These are phyloP conservation scores for Infundibulicybe gibba DNA, from an alignment of 768 basidiomycete species.

Conservation along the genomic window DNA sequence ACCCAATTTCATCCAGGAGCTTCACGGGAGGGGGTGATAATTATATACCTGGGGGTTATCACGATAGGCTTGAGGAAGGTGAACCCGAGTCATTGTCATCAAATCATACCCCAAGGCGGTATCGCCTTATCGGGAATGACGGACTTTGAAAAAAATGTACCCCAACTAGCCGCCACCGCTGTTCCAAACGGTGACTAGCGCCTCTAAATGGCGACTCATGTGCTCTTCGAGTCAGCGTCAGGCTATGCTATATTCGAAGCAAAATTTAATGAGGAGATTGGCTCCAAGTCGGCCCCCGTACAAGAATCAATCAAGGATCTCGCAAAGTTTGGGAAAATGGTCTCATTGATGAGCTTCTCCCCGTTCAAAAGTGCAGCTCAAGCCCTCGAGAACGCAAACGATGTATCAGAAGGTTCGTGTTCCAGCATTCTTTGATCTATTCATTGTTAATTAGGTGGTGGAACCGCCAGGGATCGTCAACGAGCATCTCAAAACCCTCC, in stretches of 20 bases:
- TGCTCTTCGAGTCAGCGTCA: slow-evolving; percentile 90
- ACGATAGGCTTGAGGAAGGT: no score
- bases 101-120: not conserved
- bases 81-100: no score
- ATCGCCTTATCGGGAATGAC: slow-evolving; percentile 10
- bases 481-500: slow-evolving; percentile 75
- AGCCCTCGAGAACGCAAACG: slow-evolving; percentile 94
- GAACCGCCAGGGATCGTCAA: slow-evolving; percentile 68
- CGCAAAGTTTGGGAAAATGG: slow-evolving; percentile 89
- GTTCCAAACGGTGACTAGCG: slow-evolving; percentile 29
- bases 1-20: no score
- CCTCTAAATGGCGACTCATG: slow-evolving; percentile 67
- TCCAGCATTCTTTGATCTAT: not conserved
- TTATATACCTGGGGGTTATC: not conserved
- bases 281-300: slow-evolving; percentile 67
- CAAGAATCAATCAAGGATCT: slow-evolving; percentile 88
- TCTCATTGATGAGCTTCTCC: slow-evolving; percentile 83
- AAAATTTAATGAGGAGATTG: slow-evolving; percentile 85
- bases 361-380: slow-evolving; percentile 94
- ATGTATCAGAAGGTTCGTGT: slow-evolving; percentile 86
- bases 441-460: slow-evolving; percentile 2
- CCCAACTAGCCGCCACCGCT: slow-evolving; percentile 19
- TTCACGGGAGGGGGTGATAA: not conserved
- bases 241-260: slow-evolving; percentile 93
- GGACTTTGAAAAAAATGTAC: slow-evolving; percentile 24